Evolutionary conservation across 1,139 yeast species (phyloP).

Genomic region (Saccharomycopsis crataegensis): DNA sequence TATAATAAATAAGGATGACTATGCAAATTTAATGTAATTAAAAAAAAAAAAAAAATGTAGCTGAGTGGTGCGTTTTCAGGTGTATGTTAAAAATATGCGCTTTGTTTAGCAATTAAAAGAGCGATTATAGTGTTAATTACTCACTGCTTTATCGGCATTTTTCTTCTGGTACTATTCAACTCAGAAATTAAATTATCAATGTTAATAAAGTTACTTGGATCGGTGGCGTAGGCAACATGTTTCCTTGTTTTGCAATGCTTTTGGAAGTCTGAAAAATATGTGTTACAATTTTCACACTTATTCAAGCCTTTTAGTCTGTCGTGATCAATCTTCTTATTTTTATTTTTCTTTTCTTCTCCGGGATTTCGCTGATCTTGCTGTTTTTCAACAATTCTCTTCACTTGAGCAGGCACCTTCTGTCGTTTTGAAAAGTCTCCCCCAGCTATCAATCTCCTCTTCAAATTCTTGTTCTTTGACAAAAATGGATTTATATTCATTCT

Average conservation of each 20-base stretch:
- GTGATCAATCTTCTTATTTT: background rate
- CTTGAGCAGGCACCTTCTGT: background rate
- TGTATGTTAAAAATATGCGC: background rate
- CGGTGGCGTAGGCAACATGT: conserved; percentile 13
- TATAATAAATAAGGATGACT: background rate
- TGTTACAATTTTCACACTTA: conserved; percentile 15
- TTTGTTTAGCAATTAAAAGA: background rate
- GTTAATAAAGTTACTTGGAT: conserved; percentile 8
- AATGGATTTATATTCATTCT: background rate
- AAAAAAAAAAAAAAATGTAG: background rate
- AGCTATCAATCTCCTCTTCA: conserved; percentile 2
- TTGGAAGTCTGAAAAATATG: conserved; percentile 12
- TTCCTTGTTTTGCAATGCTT: conserved; percentile 7
- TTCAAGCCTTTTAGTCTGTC: background rate
- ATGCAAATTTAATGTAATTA: background rate
- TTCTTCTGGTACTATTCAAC: background rate
- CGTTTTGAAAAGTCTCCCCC: background rate
- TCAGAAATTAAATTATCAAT: conserved; percentile 11
- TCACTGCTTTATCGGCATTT: background rate
- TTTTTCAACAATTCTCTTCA: background rate
- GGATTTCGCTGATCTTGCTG: background rate
- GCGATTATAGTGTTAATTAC: background rate
- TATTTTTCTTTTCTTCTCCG: background rate
- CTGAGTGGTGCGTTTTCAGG: background rate
- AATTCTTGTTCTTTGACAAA: conserved; percentile 1